phyloP scores from a whole-genome alignment of 1,284 basidiomycete species.

The Pascua guehoae region DNA sequence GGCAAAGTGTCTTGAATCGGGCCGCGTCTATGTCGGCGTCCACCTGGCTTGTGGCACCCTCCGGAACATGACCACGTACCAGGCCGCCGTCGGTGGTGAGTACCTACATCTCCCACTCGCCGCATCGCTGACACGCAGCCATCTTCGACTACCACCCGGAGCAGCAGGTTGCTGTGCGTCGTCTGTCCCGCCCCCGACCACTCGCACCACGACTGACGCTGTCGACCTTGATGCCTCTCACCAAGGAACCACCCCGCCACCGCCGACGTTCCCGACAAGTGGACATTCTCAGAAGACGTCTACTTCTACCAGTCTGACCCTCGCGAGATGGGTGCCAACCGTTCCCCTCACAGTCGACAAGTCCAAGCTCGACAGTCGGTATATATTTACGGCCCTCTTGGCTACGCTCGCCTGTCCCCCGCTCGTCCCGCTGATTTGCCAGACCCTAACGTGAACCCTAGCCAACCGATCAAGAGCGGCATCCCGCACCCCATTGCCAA shows the following conservation, averaged over 20 bases:
- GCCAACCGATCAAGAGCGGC: conserved; percentile 20
- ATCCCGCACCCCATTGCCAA: conserved; percentile 46
- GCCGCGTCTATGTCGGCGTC: conserved; percentile 44
- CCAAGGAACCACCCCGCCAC: conserved; percentile 64
- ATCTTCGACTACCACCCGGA: conserved; percentile 72
- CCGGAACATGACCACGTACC: conserved; percentile 64
- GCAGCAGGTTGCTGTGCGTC: conserved; percentile 54
- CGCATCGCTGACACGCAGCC: conserved; percentile 48
- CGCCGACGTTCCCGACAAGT: conserved; percentile 60
- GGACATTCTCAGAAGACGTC: conserved; percentile 55
- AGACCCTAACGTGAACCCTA: conserved; percentile 5
- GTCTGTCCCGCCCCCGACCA: not conserved
- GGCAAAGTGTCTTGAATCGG: conserved; percentile 60
- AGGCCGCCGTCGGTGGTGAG: conserved; percentile 52
- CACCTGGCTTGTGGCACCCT: conserved; percentile 65
- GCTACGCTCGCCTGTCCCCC: too few species aligned
- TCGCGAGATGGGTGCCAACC: conserved; percentile 59
- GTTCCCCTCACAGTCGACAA: conserved; percentile 68
- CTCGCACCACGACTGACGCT: conserved; percentile 41
- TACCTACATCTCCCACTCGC: not conserved
- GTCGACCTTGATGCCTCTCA: conserved; percentile 64
- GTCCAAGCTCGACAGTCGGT: conserved; percentile 60
- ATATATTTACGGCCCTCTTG: not conserved
- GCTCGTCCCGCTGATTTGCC: not conserved
- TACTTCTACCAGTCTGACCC: conserved; percentile 78